Conservation (phyloP, 2,329 filamentous ascomycete genomes). For the Lachnellula willkommii region DNA sequence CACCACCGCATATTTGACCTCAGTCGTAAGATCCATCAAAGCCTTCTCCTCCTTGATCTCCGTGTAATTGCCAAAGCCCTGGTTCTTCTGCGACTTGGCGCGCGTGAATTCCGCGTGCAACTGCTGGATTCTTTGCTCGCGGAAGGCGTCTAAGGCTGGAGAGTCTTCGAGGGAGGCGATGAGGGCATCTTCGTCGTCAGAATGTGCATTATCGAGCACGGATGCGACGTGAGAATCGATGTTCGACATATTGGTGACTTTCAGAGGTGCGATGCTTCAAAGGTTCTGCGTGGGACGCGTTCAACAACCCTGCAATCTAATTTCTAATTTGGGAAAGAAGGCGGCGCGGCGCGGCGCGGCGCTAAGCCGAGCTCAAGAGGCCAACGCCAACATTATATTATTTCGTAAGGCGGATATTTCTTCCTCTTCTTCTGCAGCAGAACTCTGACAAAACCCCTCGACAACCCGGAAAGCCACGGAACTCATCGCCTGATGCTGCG, state of each 20-base stretch:
- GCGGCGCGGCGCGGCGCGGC: not conserved
- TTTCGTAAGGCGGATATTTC: not conserved
- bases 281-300: not conserved
- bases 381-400: constrained; percentile 6
- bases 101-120: constrained; percentile 50
- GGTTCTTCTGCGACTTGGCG: constrained; percentile 45
- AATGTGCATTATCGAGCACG: constrained; percentile 37
- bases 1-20: constrained; percentile 35
- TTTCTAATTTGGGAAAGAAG: not conserved
- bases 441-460: constrained; percentile 4
- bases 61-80: constrained; percentile 47
- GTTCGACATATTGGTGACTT: constrained; percentile 34
- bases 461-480: not conserved
- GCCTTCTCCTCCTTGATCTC: constrained; percentile 55
- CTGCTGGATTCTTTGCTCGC: constrained; percentile 53
- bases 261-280: constrained; percentile 4
- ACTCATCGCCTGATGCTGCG: constrained; percentile 12
- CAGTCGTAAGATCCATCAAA: constrained; percentile 44
- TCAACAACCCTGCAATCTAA: not conserved
- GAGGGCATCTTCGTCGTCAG: constrained; percentile 53
- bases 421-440: constrained; percentile 2
- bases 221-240: constrained; percentile 47
- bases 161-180: constrained; percentile 52
- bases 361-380: constrained; percentile 8
- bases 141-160: constrained; percentile 46